These are phyloP conservation scores for Crucibulum laeve DNA, from an alignment of 768 basidiomycete genomes.

Conservation along the genomic window DNA sequence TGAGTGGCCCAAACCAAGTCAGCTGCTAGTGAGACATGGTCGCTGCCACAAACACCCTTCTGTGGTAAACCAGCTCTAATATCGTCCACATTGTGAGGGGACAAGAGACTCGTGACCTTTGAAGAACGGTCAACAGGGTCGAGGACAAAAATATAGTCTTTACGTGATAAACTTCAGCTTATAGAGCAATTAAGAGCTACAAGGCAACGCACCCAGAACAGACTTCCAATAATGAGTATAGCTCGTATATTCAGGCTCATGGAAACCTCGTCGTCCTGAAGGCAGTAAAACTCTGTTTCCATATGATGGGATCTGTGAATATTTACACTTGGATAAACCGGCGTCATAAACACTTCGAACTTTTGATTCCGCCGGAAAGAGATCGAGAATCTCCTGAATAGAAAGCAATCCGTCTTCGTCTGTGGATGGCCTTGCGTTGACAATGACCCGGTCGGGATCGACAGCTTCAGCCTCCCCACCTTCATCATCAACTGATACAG, in stretches of 20 bases:
- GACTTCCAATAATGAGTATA: conserved; percentile 87
- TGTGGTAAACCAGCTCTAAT: conserved; percentile 77
- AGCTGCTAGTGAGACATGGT: conserved; percentile 78
- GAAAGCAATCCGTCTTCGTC: conserved; percentile 68
- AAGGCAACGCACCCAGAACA: conserved; percentile 57
- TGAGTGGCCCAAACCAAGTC: conserved; percentile 41
- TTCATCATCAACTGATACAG: conserved; percentile 23
- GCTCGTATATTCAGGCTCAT: conserved; percentile 85
- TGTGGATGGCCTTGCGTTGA: conserved; percentile 59
- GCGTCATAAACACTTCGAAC: conserved; percentile 69
- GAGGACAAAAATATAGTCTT: conserved; percentile 89
- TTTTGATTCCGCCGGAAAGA: conserved; percentile 35
- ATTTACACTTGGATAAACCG: conserved; percentile 29
- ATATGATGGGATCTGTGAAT: conserved; percentile 34
- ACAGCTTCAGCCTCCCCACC: conserved; percentile 46
- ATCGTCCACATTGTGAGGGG: conserved; percentile 53
- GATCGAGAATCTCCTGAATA: conserved; percentile 44
- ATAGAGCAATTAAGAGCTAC: not conserved
- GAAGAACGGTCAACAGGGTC: conserved; percentile 33
- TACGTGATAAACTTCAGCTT: not conserved
- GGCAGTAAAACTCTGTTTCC: conserved; percentile 41
- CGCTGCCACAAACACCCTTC: conserved; percentile 75
- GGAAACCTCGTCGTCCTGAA: conserved; percentile 42
- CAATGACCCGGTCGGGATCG: conserved; percentile 71
- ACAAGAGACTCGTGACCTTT: conserved; percentile 49